Base-by-base conservation (phyloP, 352 stramenopile species). In the Globisporangium camurandrum region DNA sequence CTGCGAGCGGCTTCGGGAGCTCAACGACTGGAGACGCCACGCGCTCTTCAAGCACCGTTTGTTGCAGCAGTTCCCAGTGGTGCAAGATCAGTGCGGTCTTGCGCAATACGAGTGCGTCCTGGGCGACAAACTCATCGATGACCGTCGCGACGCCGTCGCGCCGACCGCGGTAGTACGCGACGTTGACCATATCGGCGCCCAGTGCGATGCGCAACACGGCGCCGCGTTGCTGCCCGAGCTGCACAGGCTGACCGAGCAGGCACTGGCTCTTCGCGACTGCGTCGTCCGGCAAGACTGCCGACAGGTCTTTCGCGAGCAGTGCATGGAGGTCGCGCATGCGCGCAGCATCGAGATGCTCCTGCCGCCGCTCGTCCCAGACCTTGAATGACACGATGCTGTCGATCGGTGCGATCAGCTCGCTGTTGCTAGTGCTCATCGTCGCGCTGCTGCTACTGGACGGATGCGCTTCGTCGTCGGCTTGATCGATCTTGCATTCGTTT, bases 181-280 rank as follows among this genome's bases (percentile, higher is more conserved):
- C 46, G 44, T 92, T 92, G 39, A 94, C 66, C 80, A 95, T 95
- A 49, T 94, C 85, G 22, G 85, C 85, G 12, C 85, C 82, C 27
- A 95, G 67, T 0, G 85, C 85, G 49, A 94, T 89, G n/a, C 85
- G 77, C 33, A 95, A 30, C 8, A 95, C 80, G 39, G 68, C 71
- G 34, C 68, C 66, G 0, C 51, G 48, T 33, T 64, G 75, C 62
- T 87, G 85, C 20, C 80, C 77, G 0, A 92, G 71, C 42, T 76
- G 70, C 28, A 95, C 85, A 8, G 85, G 85, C 38, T 95, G 85
- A 8, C 85, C 85, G 9, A 95, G 46, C 17, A 93, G 49, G 38
- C 74, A 91, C 5, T 76, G 64, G 55, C 76, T 75, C 53, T 68
- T 79, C n/a, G 67, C 68, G 37, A 72, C 47, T 0, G 41, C 60